These are phyloP conservation scores for Exidia glandulosa DNA, from an alignment of 768 basidiomycete genomes.

Conservation along the genomic window DNA sequence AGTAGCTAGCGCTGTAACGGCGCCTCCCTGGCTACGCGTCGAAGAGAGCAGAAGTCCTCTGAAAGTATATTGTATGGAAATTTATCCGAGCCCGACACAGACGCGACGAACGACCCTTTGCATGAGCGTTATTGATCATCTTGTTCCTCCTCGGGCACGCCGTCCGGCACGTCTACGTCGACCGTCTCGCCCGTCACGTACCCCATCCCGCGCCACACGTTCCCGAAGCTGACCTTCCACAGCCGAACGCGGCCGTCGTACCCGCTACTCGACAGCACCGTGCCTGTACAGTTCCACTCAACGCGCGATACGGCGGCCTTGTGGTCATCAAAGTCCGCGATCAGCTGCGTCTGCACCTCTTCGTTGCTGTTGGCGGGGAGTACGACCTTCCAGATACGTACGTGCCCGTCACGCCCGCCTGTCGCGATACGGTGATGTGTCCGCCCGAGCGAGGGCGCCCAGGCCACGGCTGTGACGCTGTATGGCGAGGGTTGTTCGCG, in stretches of 20 bases:
- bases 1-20: too few relatives aligned
- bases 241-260: conserved; percentile 74
- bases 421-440: conserved; percentile 92
- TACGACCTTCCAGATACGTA: conserved; percentile 80
- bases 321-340: conserved; percentile 84
- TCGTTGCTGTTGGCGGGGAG: conserved; percentile 34
- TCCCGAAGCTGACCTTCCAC: conserved; percentile 79
- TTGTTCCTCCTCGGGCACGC: not conserved
- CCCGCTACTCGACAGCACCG: conserved; percentile 70
- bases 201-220: conserved; percentile 75
- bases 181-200: conserved; percentile 60
- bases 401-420: conserved; percentile 76
- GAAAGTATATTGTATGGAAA: too few relatives aligned
- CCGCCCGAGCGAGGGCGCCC: conserved; percentile 91
- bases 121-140: not conserved
- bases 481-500: conserved; percentile 30
- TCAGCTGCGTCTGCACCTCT: conserved; percentile 62
- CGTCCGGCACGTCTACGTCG: not conserved
- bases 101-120: too few relatives aligned
- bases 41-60: too few relatives aligned
- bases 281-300: conserved; percentile 93
- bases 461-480: conserved; percentile 75
- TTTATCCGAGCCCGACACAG: too few relatives aligned
- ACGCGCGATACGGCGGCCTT: conserved; percentile 73
- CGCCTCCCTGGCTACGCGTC: too few relatives aligned